Conservation (phyloP, 2,329 filamentous ascomycete species). For the Knufia petricola region DNA sequence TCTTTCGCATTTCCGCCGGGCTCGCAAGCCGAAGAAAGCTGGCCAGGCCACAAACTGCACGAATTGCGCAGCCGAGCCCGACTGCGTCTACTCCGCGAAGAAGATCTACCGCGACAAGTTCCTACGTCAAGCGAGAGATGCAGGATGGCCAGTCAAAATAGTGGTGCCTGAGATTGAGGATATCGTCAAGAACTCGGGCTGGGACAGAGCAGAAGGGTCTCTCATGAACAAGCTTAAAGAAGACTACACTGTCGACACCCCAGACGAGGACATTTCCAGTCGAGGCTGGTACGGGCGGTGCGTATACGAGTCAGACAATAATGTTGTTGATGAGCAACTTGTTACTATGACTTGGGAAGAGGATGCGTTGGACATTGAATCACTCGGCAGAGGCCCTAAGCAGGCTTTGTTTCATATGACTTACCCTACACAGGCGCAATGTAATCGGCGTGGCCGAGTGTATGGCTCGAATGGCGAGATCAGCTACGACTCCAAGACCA, state of each 20-base stretch:
- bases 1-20: slow-evolving; percentile 66
- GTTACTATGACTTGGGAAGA: slow-evolving; percentile 86
- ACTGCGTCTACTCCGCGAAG: slow-evolving; percentile 78
- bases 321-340: slow-evolving; percentile 85
- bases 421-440: slow-evolving; percentile 77
- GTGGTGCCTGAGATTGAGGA: slow-evolving; percentile 91
- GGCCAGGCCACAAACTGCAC: slow-evolving; percentile 78
- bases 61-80: slow-evolving; percentile 61
- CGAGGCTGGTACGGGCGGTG: slow-evolving; percentile 80
- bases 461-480: slow-evolving; percentile 85
- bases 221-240: slow-evolving; percentile 42
- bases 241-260: slow-evolving; percentile 46
- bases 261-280: slow-evolving; percentile 43
- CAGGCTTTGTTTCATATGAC: slow-evolving; percentile 90
- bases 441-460: slow-evolving; percentile 71
- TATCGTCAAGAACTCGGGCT: slow-evolving; percentile 41
- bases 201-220: slow-evolving; percentile 41
- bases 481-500: slow-evolving; percentile 68
- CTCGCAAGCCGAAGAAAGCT: slow-evolving; percentile 65
- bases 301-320: slow-evolving; percentile 86
- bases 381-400: slow-evolving; percentile 55
- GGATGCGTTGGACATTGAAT: slow-evolving; percentile 31
- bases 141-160: slow-evolving; percentile 73
- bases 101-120: slow-evolving; percentile 67
- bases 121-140: slow-evolving; percentile 54